Base-by-base conservation (phyloP, 495 filamentous ascomycete genomes). In the Schizothecium vesticola region DNA sequence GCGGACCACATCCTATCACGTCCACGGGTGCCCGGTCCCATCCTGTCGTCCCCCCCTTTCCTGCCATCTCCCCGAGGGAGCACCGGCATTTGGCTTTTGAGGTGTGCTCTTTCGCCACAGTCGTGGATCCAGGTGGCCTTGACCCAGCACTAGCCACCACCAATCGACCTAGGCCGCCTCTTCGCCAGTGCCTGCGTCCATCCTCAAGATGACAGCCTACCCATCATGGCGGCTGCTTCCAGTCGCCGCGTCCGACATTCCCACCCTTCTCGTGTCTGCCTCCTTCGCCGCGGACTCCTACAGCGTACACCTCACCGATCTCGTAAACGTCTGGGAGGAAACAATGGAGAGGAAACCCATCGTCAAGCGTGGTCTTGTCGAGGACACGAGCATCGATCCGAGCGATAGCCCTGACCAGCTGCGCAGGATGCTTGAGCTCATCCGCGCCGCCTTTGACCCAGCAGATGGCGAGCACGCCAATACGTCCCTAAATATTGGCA, bases 271-370 rank as follows among this genome's bases (percentile, higher is more conserved):
- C 60, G 80, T 82, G 13, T 83, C 82, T 33, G 66, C 76, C 1
- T 64, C 70, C 31, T 81, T 81, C 67, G 67, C 69, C 13, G 66
- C 73, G 29, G 74, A 81, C 55, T 86, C 86, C 56, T 99, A 97
- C 80, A 85, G 81, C 11, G 71, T 97, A 51, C 85, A 88, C 67
- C 75, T 97, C 29, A 95, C 94, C 4, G 95, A 99, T 77, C 85
- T 98, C 21, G 90, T 88, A 74, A 83, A 87, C 67, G 78, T 97
- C n/a, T 99, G 95, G 95, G 83, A 82, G 4, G 93, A 97, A 80
- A 80, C 73, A 21, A 79, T 97, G 33, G 81, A 87, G 51, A 83
- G 86, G 29, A 77, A 78, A 60, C 82, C 84, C 1, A 92, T 98
- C 65, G 75, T 91, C 25, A 76, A 82, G 51, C 85, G 90, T 64